Evolutionary conservation across 2,329 filamentous ascomycete genomes (phyloP).

Genomic region (Diaporthe citrichinensis): DNA sequence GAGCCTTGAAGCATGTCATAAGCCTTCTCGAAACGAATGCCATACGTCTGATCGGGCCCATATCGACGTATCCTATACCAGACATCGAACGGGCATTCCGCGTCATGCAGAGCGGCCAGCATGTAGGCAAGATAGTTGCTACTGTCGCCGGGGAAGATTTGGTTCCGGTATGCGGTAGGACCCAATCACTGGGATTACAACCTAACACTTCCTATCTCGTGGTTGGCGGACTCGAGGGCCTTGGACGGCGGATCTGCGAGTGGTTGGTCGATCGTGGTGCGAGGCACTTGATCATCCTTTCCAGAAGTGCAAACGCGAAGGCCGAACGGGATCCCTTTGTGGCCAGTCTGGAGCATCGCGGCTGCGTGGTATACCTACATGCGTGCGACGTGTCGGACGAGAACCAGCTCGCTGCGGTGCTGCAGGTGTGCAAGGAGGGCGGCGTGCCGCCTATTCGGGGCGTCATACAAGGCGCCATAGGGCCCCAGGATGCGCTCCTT

Average conservation of each 20-base stretch:
- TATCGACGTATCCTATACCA: conserved; percentile 40
- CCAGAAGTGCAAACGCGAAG: background rate
- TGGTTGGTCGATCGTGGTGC: too few species aligned
- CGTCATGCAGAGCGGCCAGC: conserved; percentile 47
- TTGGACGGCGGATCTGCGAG: too few species aligned
- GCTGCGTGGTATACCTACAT: background rate
- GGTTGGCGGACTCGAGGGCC: background rate
- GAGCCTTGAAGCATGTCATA: conserved; percentile 25
- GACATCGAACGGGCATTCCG: conserved; percentile 55
- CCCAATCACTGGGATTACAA: background rate
- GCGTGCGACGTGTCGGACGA: background rate
- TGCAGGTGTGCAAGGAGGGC: background rate
- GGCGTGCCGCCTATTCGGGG: conserved; percentile 23
- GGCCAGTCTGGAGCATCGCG: background rate
- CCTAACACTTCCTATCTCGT: background rate
- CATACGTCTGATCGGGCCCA: conserved; percentile 30
- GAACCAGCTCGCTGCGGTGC: background rate
- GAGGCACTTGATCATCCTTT: too few species aligned
- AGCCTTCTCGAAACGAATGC: conserved; percentile 39
- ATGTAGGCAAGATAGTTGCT: background rate
- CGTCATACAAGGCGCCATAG: conserved; percentile 36
- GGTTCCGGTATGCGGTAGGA: conserved; percentile 10
- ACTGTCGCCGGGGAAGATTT: conserved; percentile 23
- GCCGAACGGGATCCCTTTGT: background rate
- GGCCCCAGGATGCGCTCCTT: background rate